Percentiles rank a stretch among this genome's conserved stretches.
phyloP scores from a whole-genome alignment of 495 filamentous ascomycete genomes.

The Xylaria intraflava region DNA sequence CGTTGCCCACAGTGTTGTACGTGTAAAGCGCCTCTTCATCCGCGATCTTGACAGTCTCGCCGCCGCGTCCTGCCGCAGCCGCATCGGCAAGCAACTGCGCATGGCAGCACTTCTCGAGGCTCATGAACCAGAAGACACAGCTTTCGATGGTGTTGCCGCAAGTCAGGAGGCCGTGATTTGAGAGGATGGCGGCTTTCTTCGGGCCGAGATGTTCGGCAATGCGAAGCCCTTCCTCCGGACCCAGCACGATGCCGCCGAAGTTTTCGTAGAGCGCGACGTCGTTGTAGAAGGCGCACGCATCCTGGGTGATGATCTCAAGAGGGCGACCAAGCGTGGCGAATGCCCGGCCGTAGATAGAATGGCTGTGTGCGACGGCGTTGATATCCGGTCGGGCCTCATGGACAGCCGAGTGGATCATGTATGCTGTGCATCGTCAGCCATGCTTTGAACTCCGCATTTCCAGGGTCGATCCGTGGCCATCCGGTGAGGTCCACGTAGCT shows the following conservation, averaged over 20 bases:
- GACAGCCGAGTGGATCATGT: conserved; percentile 61
- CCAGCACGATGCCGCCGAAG: conserved; percentile 67
- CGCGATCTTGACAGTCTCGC: conserved; percentile 57
- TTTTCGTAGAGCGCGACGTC: conserved; percentile 48
- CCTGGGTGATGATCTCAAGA: conserved; percentile 68
- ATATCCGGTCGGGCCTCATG: conserved; percentile 68
- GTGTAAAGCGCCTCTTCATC: conserved; percentile 64
- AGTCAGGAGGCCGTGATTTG: conserved; percentile 56
- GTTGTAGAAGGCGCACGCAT: conserved; percentile 45
- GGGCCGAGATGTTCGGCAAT: conserved; percentile 59
- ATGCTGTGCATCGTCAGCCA: conserved; percentile 29
- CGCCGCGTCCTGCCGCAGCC: conserved; percentile 58
- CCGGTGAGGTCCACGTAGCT: background rate
- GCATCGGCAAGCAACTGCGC: conserved; percentile 73
- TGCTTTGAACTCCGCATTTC: background rate
- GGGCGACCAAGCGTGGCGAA: conserved; percentile 61
- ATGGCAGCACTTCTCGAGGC: conserved; percentile 68
- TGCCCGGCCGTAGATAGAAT: conserved; percentile 62
- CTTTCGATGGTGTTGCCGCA: conserved; percentile 52
- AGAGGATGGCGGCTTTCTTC: conserved; percentile 64
- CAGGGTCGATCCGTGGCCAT: background rate
- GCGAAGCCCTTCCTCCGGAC: conserved; percentile 58
- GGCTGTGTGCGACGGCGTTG: conserved; percentile 64
- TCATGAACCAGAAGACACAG: conserved; percentile 69
- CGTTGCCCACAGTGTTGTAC: conserved; percentile 58